Evolutionary conservation across 441 rosid species (phyloP), one percentile per base, ranked within the genome.

Genomic region (Syzygium syzygioides): DNA sequence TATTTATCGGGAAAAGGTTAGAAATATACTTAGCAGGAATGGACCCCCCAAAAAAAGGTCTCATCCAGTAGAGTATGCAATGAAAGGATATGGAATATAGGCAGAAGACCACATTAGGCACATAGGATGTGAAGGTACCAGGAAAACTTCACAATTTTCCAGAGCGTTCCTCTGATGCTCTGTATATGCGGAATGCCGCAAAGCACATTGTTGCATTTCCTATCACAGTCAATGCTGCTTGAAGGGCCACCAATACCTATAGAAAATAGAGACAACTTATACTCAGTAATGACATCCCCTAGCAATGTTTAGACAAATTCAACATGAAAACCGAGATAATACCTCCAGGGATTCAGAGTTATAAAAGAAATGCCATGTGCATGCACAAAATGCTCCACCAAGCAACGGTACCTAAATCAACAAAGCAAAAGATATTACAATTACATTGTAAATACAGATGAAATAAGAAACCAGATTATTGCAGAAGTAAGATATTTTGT

Each of bases 361-460:
- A 90, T 96, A 98, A 89, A 96, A 98, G 97, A 98, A 98, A 94
- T 96, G 99, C 98, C 99, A 97, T 15, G 99, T 95, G 90, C 99
- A 96, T 48, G 99, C 99, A 86, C 99, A 96, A 86, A 96, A 94
- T 87, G 99, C 99, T 94, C 99, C 98, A 68, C 99, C 99, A 41
- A 97, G 99, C 89, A 95, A 91, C 85, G 98, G 97, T 86, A 98
- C 99, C 99, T 96, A 89, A 85, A 90, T 86, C 87, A 86, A 87
- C 88, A 10, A 66, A 28, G 76, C 28, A 54, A 80, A 87, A 79
- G 3, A 41, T 41, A 26, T 71, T 55, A 4, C 0, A 10, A 41
- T 76, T 76, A 76, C 17, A 76, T 76, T 52, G 86, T 54, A 54
- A 34, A 85, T 50, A 30, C 15, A 85, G 32, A 52, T 18, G 25